Conservation (phyloP, 495 filamentous ascomycete genomes). For the Evernia prunastri region DNA sequence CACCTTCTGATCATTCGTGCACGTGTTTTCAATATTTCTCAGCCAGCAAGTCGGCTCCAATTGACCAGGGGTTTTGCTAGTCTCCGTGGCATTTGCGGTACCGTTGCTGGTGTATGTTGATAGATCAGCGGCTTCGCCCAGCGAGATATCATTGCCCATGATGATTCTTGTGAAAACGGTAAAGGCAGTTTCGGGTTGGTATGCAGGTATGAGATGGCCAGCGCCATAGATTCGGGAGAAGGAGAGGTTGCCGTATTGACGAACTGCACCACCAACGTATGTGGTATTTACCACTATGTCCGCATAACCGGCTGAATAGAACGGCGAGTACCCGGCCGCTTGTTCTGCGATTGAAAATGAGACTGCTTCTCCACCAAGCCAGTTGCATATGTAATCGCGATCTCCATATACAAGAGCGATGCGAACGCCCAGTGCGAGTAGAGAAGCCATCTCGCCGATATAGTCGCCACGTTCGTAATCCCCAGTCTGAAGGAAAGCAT, state of each 20-base stretch:
- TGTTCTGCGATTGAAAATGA: conserved; percentile 34
- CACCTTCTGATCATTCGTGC: conserved; percentile 40
- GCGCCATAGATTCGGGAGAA: conserved; percentile 48
- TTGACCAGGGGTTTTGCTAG: conserved; percentile 37
- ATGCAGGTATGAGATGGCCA: conserved; percentile 44
- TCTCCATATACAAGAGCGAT: conserved; percentile 39
- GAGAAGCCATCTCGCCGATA: conserved; percentile 44
- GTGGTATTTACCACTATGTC: conserved; percentile 45
- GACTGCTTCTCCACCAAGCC: conserved; percentile 44
- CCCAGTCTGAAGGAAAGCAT: conserved; percentile 31
- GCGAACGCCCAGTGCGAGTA: conserved; percentile 44
- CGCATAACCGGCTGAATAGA: conserved; percentile 46
- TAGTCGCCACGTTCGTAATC: conserved; percentile 45
- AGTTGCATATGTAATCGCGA: conserved; percentile 63
- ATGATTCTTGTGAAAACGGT: conserved; percentile 31
- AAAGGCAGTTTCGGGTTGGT: conserved; percentile 37
- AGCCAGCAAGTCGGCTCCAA: conserved; percentile 52
- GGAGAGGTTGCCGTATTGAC: conserved; percentile 44
- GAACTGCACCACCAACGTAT: conserved; percentile 46
- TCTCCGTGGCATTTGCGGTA: conserved; percentile 40
- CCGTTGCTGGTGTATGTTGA: conserved; percentile 49
- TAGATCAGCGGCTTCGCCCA: conserved; percentile 44
- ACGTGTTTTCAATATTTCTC: conserved; percentile 44
- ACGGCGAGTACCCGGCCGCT: conserved; percentile 31
- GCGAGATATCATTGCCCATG: conserved; percentile 29